phyloP scores from a whole-genome alignment of 257 asterid species.

The Nicotiana paniculata region DNA sequence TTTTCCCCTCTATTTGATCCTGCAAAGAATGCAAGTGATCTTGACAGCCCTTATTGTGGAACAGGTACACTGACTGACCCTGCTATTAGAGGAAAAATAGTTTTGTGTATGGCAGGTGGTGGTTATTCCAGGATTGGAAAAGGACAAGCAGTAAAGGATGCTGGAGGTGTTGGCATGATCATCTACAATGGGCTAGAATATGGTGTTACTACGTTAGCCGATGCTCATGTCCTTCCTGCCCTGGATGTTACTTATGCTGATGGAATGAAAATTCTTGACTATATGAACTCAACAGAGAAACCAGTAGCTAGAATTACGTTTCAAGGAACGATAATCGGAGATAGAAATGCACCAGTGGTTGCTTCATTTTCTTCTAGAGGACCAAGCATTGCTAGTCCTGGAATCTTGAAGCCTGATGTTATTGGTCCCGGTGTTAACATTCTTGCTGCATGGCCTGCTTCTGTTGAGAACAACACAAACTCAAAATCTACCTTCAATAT shows the following conservation, averaged over 20 bases:
- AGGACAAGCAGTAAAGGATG: conserved; percentile 27
- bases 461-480: conserved; percentile 21
- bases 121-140: not conserved
- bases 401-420: conserved; percentile 56
- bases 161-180: conserved; percentile 45
- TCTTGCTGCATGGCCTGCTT: conserved; percentile 39
- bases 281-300: conserved; percentile 19
- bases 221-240: conserved; percentile 27
- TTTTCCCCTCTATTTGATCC: conserved; percentile 29
- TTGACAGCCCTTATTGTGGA: conserved; percentile 10
- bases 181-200: not conserved
- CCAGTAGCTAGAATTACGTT: conserved; percentile 22
- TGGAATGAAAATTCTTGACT: conserved; percentile 16
- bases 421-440: conserved; percentile 51
- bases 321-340: conserved; percentile 40
- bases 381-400: conserved; percentile 24
- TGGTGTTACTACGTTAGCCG: conserved; percentile 19
- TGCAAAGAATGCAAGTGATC: conserved; percentile 5
- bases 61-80: not conserved
- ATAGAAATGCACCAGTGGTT: conserved; percentile 31
- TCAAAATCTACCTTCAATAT: conserved; percentile 32
- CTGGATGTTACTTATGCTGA: conserved; percentile 10
- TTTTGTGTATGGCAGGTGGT: conserved; percentile 28
- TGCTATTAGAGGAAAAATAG: conserved; percentile 36
- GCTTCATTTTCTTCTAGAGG: conserved; percentile 47